Conservation (phyloP, 805 yeast genomes). For the Candida ficus region DNA sequence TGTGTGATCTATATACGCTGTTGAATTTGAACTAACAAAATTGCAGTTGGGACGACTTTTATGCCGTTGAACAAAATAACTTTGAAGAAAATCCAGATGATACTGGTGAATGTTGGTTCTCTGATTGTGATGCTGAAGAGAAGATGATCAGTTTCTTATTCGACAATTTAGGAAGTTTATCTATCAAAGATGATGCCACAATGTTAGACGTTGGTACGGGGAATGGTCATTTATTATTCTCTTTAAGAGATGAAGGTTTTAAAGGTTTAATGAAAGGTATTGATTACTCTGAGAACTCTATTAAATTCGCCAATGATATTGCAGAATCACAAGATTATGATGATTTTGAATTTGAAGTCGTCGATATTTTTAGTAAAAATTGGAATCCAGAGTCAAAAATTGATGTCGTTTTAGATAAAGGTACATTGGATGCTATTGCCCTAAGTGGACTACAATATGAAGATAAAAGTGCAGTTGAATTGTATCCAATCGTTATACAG, state of each 20-base stretch:
- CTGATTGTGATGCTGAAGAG: conserved; percentile 88
- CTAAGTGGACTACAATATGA: conserved; percentile 55
- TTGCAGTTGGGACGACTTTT: conserved; percentile 80
- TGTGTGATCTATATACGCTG: background rate
- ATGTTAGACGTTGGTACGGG: conserved; percentile 92
- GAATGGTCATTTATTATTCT: conserved; percentile 83
- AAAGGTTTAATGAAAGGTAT: conserved; percentile 62
- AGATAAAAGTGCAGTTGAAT: conserved; percentile 44
- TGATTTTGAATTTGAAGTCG: conserved; percentile 50
- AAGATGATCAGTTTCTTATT: conserved; percentile 71
- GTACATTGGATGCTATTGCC: conserved; percentile 96
- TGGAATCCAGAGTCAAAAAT: conserved; percentile 39
- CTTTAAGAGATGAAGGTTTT: conserved; percentile 59
- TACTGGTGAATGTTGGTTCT: conserved; percentile 96
- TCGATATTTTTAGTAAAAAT: conserved; percentile 53
- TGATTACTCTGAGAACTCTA: conserved; percentile 82
- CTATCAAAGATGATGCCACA: conserved; percentile 28
- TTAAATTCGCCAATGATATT: conserved; percentile 64
- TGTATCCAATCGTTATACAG: conserved; percentile 58
- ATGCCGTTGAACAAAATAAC: conserved; percentile 65
- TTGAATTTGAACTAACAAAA: conserved; percentile 14
- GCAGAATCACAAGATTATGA: conserved; percentile 37
- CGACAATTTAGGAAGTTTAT: conserved; percentile 38
- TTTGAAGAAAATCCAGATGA: conserved; percentile 72
- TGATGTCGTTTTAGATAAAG: conserved; percentile 86